Evolutionary conservation across 2,329 filamentous ascomycete species (phyloP), one percentile per base, ranked within the genome.

Genomic region (Claviceps maximensis): DNA sequence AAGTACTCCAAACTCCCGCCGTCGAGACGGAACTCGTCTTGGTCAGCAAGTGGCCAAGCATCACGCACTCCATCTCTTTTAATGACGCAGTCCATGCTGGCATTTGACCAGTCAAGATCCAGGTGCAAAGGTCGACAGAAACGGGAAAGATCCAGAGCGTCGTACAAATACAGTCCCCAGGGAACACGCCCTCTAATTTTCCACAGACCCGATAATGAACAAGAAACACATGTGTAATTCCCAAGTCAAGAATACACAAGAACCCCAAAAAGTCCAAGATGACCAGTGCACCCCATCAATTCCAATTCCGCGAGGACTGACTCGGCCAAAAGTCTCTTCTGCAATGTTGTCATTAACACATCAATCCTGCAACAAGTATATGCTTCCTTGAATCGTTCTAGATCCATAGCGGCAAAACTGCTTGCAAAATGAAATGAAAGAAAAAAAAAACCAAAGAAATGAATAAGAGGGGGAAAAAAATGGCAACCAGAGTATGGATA

Each of bases 1-100:
- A 57, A 42, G 38, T 53, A 53, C 42, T 50, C 55, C 51, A 48
- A 48, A 52, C 51, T 42, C 51, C 51, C 51, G 33, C 51, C 51
- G 10, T 31, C 40, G 51, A 33, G n/a, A 52, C 47, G 36, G 19
- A 10, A 45, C 33, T 17, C 12, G 17, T 41, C 36, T 47, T 23
- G 33, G 33, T 42, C 15, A 8, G 10, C 29, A 48, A n/a, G 41
- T 38, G 29, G 45, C 36, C 51, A 41, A 48, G 19, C 27, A 41
- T 48, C 36, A 38, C 51, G 9, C 12, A 42, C 13, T 48, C 51
- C 51, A 29, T 48, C 51, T 52, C 51, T 44, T 52, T 45, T 31
- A 42, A 13, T 33, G 44, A 54, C 51, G 53, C 53, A 49, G 36
- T 41, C 40, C 33, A 38, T 47, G 33, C 50, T 41, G 21, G 4